Evolutionary conservation across 2,329 filamentous ascomycete species (phyloP), one percentile per base, ranked within the genome.

Genomic region (Pestalotiopsis sp.): DNA sequence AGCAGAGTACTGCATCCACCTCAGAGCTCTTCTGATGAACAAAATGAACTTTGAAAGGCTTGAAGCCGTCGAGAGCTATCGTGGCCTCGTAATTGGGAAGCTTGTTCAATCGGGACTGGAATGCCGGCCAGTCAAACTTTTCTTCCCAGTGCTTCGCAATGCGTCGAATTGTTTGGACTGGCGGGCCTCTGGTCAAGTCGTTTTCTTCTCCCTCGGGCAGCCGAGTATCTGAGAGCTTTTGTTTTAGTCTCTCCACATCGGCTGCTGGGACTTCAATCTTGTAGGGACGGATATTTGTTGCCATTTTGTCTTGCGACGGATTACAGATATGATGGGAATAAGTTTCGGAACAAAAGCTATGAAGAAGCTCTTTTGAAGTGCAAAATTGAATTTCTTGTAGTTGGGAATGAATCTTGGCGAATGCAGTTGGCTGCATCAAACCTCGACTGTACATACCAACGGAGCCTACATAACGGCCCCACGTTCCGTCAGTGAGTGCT

Each of bases 1-100:
- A 71, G 58, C 17, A 74, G 38, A 4, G 69, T 52, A 52, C 9
- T 52, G 45, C n/a, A 20, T 52, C 45, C 45, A 9, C 14, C 41
- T 13, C 13, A 1, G 41, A 45, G 45, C 45, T 52, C 20, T 52
- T 52, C 45, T 52, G 45, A 52, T 52, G 45, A 52, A 52, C 45
- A n/a, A 52, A 52, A n/a, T 52, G 45, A 52, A n/a, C 45, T 52
- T 52, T 17, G 20, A 52, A 52, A 52, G 45, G 45, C 17, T 52
- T 52, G 45, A n/a, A 52, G 20, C 45, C 45, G 14, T 52, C 45
- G 7, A 52, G 17, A 52, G 17, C 45, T 52, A 52, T 52, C 45
- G 45, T 20, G 11, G 45, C 45, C 45, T 52, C 45, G 17, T 52
- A 52, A n/a, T 52, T 52, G 45, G 45, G 45, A 52, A 52, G 45